phyloP scores from a whole-genome alignment of 805 yeast genomes.

The Metschnikowia sp. region DNA sequence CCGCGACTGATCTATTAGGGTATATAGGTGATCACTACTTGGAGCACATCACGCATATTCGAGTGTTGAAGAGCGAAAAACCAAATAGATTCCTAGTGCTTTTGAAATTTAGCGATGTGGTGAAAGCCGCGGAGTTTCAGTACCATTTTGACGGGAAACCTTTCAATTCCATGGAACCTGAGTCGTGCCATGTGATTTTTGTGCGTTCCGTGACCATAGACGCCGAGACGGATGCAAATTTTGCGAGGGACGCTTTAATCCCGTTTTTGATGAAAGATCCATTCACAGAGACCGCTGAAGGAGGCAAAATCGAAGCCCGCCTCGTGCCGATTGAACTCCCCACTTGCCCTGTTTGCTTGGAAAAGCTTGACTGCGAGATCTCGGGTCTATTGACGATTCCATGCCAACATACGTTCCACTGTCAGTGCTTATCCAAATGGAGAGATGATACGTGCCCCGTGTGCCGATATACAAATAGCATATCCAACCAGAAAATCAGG shows the following conservation, averaged over 20 bases:
- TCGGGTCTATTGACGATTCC: conserved; percentile 85
- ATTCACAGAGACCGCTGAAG: conserved; percentile 41
- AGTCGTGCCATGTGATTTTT: conserved; percentile 71
- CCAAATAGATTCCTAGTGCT: conserved; percentile 73
- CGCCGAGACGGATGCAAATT: conserved; percentile 1
- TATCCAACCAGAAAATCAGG: conserved; percentile 34
- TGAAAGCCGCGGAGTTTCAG: conserved; percentile 62
- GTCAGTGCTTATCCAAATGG: conserved; percentile 86
- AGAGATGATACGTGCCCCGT: conserved; percentile 88
- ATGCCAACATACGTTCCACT: conserved; percentile 91
- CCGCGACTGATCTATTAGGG: conserved; percentile 79
- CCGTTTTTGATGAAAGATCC: conserved; percentile 76
- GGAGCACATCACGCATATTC: conserved; percentile 60
- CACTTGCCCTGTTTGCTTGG: conserved; percentile 90
- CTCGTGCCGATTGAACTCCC: conserved; percentile 60
- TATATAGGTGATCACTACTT: conserved; percentile 66
- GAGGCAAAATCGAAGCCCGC: neutral
- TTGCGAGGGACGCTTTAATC: conserved; percentile 30
- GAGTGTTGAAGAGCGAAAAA: conserved; percentile 64
- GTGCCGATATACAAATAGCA: conserved; percentile 67
- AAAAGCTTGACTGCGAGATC: conserved; percentile 75
- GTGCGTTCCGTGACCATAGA: conserved; percentile 57
- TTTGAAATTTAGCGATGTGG: conserved; percentile 61
- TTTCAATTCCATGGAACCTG: conserved; percentile 88
- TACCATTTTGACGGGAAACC: conserved; percentile 64